Base-by-base conservation (phyloP, 148 eudicot genomes). In the Cornus florida region DNA sequence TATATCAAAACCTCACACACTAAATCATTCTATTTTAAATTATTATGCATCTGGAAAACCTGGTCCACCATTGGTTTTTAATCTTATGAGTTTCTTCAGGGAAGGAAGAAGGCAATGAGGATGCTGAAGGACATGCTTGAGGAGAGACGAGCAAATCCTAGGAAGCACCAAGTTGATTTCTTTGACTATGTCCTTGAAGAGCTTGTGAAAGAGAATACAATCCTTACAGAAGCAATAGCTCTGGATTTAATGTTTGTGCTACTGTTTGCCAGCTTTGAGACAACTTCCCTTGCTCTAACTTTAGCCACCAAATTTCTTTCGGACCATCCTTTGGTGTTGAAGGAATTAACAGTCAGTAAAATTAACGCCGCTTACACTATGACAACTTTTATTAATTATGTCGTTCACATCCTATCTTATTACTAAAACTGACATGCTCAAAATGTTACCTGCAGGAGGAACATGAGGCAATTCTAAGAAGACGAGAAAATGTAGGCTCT, bases 31-130 rank as follows among this genome's bases (percentile, higher is more conserved):
- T 28, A 28, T 28, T 28, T 28, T 28, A 28, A 28, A 28, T 28
- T 28, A 28, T 28, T 28, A 28, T 28, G 28, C 28, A 28, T 28
- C 28, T 28, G 28, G 28, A 28, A 28, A 28, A 28, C 28, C 28
- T 28, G 28, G 28, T 28, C 28, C 0, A 28, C 28, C 28, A 28
- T 28, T 28, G 31, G 50, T 62, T 65, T 67, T 67, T 32, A 68
- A 64, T 68, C 23, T 53, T 78, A 28, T 1, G 28, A 32, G 13
- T 46, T 69, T 64, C 22, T 77, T 73, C 88, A 95, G 99, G 99
- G 99, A 86, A 87, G 99, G 82, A 95, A 88, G 71, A 93, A 81
- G 86, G 99, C 97, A 67, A 95, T 95, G 97, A 84, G 68, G 76
- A 89, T 88, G 94, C 88, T 95, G 39, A 92, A 87, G 82, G 82